Base-by-base conservation (phyloP, 2,329 filamentous ascomycete genomes). In the Fonsecaea pedrosoi region DNA sequence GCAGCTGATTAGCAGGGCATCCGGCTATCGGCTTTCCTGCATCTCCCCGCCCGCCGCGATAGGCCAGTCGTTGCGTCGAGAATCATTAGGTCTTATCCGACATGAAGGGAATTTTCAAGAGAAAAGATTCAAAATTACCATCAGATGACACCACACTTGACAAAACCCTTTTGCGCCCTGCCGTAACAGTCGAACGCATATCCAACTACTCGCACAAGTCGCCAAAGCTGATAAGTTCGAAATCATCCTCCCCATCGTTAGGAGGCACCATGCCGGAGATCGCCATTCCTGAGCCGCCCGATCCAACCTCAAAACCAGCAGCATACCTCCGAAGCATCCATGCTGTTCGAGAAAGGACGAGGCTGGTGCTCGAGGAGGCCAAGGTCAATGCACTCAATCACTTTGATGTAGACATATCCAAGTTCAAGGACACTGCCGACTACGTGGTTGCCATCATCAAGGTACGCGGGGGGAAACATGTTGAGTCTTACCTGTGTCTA, bases 391-490 rank as follows among this genome's bases (percentile, higher is more conserved):
- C 91, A 73, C 85, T 97, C 69, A 87, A 86, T 73, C 94, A 97
- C 77, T 97, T 97, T 74, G 90, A 92, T 71, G 92, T 97, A 56
- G 94, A 97, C 78, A 88, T 94, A 84, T 80, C 79, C 79, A 96
- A 94, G 79, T 94, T 97, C 77, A 80, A 84, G 54, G 91, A 94
- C 71, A 94, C 94, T 0, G 92, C 94, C 13, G 86, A 86, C 54
- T 97, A 96, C 77, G 91, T 97, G 9, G 89, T 94, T n/a, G 89
- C 91, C 48, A 94, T 97, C 70, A 96, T 97, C 82, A 97, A 96
- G 90, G 93, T 94, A 82, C 72, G 84, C 75, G 53, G 38, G 42
- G 25, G 21, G 42, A 45, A 34, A 25, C 13, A 21, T n/a, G 25
- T 35, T 7, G 13, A 54, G 48, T 38, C 35, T 6, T 9, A 48